Evolutionary conservation across 2,329 filamentous ascomycete species (phyloP), one percentile per base, ranked within the genome.

Genomic region (Botryotinia calthae): DNA sequence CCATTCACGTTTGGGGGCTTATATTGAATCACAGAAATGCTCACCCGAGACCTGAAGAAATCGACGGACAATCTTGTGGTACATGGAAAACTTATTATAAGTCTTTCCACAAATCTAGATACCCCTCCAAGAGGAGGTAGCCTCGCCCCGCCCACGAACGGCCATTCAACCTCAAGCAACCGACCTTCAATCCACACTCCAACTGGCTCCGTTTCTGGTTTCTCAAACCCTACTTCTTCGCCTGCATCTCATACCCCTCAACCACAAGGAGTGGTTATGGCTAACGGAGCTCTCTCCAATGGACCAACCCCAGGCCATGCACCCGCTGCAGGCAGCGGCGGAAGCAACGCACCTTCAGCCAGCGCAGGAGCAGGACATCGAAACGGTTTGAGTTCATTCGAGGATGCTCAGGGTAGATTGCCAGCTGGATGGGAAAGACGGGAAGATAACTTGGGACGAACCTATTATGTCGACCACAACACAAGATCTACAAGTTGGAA

Each of bases 401-500:
- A 98, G 83, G 96, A 99, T 83, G 90, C 91, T n/a, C 95, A 98
- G 80, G 96, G 96, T 73, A 91, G 95, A 78, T 84, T 99, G 71
- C 96, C 96, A 48, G 90, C 93, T 68, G 96, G 96, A 48, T 99
- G 96, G 95, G 96, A 99, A 84, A 90, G 96, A 72, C 90, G 96
- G 72, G 95, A 98, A 82, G 96, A 99, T 81, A 96, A 98, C 78
- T 83, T 98, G 61, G 95, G 96, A 70, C 89, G 96, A 79, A 98
- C 95, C 34, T 99, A 99, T 81, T 99, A 98, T 81, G 96, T 99
- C 70, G 96, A 99, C 80, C 96, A 98, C 82, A 98, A 98, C 82
- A 97, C 95, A 10, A 88, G 96, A 79, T 95, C 96, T 72, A 99
- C 96, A 0, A 98, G 95, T 78, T 99, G 96, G 96, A 95, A 93